phyloP scores from a whole-genome alignment of 2,329 filamentous ascomycete genomes.

The Penicillium sp. region DNA sequence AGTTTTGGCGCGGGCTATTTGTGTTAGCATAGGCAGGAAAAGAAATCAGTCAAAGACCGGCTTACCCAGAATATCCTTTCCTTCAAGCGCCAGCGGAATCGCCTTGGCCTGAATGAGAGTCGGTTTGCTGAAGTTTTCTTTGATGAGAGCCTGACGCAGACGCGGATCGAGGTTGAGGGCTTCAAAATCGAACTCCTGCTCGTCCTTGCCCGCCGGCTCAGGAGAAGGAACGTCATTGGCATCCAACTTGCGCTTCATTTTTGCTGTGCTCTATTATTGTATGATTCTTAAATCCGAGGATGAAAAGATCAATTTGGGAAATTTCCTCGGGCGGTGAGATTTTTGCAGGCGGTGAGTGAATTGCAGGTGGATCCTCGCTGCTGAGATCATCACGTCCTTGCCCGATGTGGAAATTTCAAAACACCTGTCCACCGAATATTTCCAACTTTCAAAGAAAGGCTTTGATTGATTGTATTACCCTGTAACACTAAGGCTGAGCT shows the following conservation, averaged over 20 bases:
- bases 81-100: conserved; percentile 84
- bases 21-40: conserved; percentile 23
- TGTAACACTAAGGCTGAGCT: neutral
- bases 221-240: conserved; percentile 51
- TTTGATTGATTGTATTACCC: neutral
- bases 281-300: conserved; percentile 14
- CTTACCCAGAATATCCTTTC: conserved; percentile 77
- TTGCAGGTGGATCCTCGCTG: neutral
- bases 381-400: conserved; percentile 10
- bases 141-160: conserved; percentile 80
- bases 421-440: neutral
- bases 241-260: conserved; percentile 57
- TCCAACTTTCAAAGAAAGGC: neutral
- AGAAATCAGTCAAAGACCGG: neutral
- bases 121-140: conserved; percentile 80
- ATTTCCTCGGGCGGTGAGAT: conserved; percentile 43
- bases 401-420: conserved; percentile 7
- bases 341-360: conserved; percentile 31
- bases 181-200: conserved; percentile 65
- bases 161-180: conserved; percentile 80
- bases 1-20: conserved; percentile 80
- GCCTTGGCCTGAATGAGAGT: conserved; percentile 87
- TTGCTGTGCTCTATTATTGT: conserved; percentile 25
- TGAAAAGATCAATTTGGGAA: conserved; percentile 30
- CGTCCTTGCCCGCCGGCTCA: conserved; percentile 33